Conservation (phyloP, 2,329 filamentous ascomycete genomes). For the Rhexocercosporidium sp. region DNA sequence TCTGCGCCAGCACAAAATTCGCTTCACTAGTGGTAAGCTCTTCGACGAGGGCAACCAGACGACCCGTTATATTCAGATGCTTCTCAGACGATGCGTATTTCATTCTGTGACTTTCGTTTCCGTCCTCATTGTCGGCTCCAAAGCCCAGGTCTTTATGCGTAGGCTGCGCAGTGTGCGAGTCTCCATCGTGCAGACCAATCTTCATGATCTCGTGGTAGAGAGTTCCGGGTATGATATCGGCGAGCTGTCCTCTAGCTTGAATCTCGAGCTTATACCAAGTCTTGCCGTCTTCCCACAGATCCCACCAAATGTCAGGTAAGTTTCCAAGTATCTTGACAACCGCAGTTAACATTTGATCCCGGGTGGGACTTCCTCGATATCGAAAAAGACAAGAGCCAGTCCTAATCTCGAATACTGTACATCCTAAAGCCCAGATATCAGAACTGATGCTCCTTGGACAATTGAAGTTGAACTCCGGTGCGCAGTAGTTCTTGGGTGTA, state of each 20-base stretch:
- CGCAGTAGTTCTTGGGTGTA: conserved; percentile 28
- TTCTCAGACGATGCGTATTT: neutral
- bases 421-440: conserved; percentile 33
- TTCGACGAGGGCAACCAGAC: conserved; percentile 21
- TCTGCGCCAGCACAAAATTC: conserved; percentile 16
- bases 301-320: conserved; percentile 28
- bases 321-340: conserved; percentile 24
- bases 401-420: conserved; percentile 31
- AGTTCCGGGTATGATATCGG: conserved; percentile 7
- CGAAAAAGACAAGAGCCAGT: conserved; percentile 24
- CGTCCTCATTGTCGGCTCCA: neutral
- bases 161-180: neutral
- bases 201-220: conserved; percentile 27
- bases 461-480: conserved; percentile 29
- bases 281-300: conserved; percentile 24
- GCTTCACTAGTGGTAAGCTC: conserved; percentile 28
- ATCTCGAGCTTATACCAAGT: conserved; percentile 22
- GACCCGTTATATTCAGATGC: conserved; percentile 13
- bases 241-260: conserved; percentile 16
- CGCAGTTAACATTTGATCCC: conserved; percentile 26
- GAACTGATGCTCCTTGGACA: conserved; percentile 20
- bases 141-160: conserved; percentile 10
- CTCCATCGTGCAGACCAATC: conserved; percentile 29
- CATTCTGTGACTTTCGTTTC: neutral
- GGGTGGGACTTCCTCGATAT: conserved; percentile 21